These are phyloP conservation scores for Botryotinia narcissicola DNA, from an alignment of 2,329 filamentous ascomycete genomes.

Conservation along the genomic window DNA sequence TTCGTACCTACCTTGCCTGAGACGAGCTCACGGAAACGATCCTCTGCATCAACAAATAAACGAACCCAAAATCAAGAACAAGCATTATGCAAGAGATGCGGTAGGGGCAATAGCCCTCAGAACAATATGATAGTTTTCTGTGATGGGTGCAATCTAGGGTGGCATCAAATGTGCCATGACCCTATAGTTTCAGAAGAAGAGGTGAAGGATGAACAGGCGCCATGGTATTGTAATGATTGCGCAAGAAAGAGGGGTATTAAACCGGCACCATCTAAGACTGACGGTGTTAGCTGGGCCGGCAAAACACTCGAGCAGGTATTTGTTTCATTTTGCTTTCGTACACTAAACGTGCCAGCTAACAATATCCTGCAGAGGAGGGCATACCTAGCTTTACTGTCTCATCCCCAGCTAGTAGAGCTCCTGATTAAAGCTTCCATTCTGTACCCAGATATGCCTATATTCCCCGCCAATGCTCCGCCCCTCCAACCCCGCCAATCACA, in stretches of 20 bases:
- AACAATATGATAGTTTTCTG: conserved; percentile 83
- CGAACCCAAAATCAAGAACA: conserved; percentile 54
- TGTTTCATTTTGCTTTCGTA: conserved; percentile 10
- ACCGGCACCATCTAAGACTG: conserved; percentile 34
- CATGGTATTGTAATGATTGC: conserved; percentile 71
- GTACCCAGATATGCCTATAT: conserved; percentile 65
- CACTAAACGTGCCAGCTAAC: conserved; percentile 15
- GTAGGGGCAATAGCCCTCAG: conserved; percentile 67
- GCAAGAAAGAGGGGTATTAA: conserved; percentile 47
- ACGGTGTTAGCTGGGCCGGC: conserved; percentile 34
- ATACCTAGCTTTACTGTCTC: conserved; percentile 61
- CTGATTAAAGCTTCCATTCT: conserved; percentile 59
- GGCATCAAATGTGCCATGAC: conserved; percentile 80
- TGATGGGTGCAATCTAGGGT: conserved; percentile 74
- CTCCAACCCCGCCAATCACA: conserved; percentile 18
- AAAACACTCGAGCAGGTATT: conserved; percentile 44
- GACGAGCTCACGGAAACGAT: conserved; percentile 41
- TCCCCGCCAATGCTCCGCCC: conserved; percentile 42
- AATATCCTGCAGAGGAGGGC: conserved; percentile 51
- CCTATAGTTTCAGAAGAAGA: conserved; percentile 70
- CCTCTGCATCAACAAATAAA: conserved; percentile 45
- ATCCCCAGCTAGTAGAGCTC: conserved; percentile 61
- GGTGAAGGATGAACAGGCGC: conserved; percentile 61
- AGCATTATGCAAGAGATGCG: conserved; percentile 68
- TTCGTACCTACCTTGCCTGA: conserved; percentile 58